Conservation (phyloP, 2,329 filamentous ascomycete genomes). For the Neofusicoccum laricinum region DNA sequence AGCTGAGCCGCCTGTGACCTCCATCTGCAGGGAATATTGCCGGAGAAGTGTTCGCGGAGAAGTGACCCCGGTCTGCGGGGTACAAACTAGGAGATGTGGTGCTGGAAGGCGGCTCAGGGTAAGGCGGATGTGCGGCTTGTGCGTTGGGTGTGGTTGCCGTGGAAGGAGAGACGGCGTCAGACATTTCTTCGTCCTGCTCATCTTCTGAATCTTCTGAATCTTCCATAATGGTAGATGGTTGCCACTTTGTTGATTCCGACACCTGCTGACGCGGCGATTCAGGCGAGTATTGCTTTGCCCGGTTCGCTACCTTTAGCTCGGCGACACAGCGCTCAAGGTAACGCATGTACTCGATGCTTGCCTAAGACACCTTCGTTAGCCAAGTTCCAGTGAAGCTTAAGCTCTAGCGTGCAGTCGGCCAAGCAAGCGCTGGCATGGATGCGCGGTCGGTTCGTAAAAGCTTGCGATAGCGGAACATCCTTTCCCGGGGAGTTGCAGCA, state of each 20-base stretch:
- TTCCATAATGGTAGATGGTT: conserved; percentile 26
- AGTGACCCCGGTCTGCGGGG: conserved; percentile 39
- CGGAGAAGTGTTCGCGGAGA: conserved; percentile 36
- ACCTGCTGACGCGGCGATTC: conserved; percentile 16
- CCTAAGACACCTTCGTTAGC: conserved; percentile 50
- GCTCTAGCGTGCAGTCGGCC: background rate
- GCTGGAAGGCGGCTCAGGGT: conserved; percentile 21
- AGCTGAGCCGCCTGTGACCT: conserved; percentile 29
- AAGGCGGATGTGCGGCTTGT: background rate
- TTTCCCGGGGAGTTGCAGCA: too few relatives aligned
- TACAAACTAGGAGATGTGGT: conserved; percentile 34
- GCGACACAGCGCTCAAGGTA: conserved; percentile 87
- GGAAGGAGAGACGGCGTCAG: conserved; percentile 33
- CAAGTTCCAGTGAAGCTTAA: background rate
- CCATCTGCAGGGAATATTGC: conserved; percentile 40
- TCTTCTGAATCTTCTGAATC: conserved; percentile 33
- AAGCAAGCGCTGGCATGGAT: background rate
- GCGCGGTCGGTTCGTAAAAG: too few relatives aligned
- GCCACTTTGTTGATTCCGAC: conserved; percentile 13
- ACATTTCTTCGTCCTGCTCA: conserved; percentile 48
- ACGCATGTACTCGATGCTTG: conserved; percentile 91
- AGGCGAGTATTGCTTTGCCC: background rate
- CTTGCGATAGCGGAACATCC: too few relatives aligned
- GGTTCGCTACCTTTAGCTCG: conserved; percentile 60
- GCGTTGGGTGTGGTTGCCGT: conserved; percentile 1